Evolutionary conservation across 306 rosid species (phyloP).

Genomic region (Cucumis hystrix): DNA sequence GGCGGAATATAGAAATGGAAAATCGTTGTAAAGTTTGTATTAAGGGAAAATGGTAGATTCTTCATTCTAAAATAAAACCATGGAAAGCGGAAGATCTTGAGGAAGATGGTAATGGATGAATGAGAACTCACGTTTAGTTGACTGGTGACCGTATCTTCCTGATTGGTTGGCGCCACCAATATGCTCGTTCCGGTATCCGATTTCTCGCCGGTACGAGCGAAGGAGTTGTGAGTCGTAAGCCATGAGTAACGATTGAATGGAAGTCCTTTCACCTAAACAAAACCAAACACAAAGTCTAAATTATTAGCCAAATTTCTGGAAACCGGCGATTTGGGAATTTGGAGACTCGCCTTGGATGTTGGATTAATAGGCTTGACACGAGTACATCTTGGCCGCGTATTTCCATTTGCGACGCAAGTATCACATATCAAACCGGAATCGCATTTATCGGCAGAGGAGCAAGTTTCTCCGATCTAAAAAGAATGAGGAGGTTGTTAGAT

Average conservation of each 20-base stretch:
- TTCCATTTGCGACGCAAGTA: slow-evolving; percentile 68
- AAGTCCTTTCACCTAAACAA: slow-evolving; percentile 45
- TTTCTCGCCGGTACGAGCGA: slow-evolving; percentile 43
- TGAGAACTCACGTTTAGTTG: slow-evolving; percentile 57
- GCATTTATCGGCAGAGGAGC: slow-evolving; percentile 44
- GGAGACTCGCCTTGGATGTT: slow-evolving; percentile 36
- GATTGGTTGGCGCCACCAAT: slow-evolving; percentile 56
- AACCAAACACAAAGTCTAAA: background rate
- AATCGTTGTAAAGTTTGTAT: background rate
- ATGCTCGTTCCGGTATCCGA: slow-evolving; percentile 50
- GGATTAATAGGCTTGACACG: slow-evolving; percentile 55
- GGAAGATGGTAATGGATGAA: background rate
- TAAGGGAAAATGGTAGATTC: background rate
- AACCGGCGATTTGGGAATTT: background rate
- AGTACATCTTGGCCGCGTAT: slow-evolving; percentile 76
- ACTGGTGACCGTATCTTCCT: slow-evolving; percentile 50
- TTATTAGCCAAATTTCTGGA: background rate
- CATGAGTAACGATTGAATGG: slow-evolving; percentile 79
- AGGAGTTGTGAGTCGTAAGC: slow-evolving; percentile 94
- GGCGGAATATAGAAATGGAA: background rate
- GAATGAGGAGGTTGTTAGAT: background rate
- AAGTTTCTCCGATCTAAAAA: slow-evolving; percentile 86
- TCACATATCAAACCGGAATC: slow-evolving; percentile 59
- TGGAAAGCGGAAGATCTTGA: background rate
- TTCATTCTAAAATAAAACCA: background rate